Conservation (phyloP, 2,329 filamentous ascomycete species). For the Hypoxylon sp. region DNA sequence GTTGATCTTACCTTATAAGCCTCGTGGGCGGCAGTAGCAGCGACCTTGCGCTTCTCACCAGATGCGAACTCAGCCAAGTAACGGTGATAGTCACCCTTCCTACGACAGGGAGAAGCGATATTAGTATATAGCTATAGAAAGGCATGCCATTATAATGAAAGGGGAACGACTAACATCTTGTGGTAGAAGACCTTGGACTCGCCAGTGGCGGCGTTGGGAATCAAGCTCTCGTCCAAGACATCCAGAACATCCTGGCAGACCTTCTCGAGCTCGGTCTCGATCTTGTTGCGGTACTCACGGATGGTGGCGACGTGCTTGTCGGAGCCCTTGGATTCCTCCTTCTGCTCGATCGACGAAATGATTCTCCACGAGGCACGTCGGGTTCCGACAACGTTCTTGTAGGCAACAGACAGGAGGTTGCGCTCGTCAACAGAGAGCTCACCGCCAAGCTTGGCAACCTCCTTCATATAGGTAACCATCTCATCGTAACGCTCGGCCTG, state of each 20-base stretch:
- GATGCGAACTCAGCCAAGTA: slow-evolving; percentile 95
- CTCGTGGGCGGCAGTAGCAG: slow-evolving; percentile 89
- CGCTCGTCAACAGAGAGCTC: slow-evolving; percentile 96
- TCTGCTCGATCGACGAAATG: slow-evolving; percentile 99
- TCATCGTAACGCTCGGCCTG: slow-evolving; percentile 99
- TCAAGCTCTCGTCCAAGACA: slow-evolving; percentile 92
- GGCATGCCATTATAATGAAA: slow-evolving; percentile 2
- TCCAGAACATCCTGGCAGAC: slow-evolving; percentile 98
- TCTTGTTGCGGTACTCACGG: slow-evolving; percentile 98
- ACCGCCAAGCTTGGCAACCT: slow-evolving; percentile 90
- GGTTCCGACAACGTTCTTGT: slow-evolving; percentile 99
- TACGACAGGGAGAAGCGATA: slow-evolving; percentile 57
- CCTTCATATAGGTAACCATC: slow-evolving; percentile 99
- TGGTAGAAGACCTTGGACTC: slow-evolving; percentile 99
- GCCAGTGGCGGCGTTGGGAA: slow-evolving; percentile 94
- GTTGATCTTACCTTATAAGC: slow-evolving; percentile 88
- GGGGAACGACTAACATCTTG: slow-evolving; percentile 85
- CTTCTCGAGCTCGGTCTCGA: slow-evolving; percentile 96
- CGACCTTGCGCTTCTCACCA: slow-evolving; percentile 91
- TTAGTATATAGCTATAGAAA: slow-evolving; percentile 32
- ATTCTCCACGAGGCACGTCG: slow-evolving; percentile 99
- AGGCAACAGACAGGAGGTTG: slow-evolving; percentile 97
- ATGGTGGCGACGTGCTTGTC: slow-evolving; percentile 96
- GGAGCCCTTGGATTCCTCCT: slow-evolving; percentile 98
- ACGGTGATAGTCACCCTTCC: slow-evolving; percentile 98